Evolutionary conservation across 2,329 filamentous ascomycete species (phyloP).

Genomic region (Botrytis squamosa): DNA sequence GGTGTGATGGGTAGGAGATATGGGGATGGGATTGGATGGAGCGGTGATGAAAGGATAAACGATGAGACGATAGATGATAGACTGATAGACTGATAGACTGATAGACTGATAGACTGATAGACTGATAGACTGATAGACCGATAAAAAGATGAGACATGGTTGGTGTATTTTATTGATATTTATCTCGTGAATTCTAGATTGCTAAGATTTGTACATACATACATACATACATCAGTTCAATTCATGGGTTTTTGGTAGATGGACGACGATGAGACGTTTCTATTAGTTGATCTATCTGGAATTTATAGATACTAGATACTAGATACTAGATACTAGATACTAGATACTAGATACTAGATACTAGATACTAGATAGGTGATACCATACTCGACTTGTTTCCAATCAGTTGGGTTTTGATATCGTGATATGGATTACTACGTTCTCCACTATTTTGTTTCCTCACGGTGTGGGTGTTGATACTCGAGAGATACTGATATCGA

Average conservation of each 20-base stretch:
- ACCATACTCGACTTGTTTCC: not conserved
- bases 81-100: rapidly evolving
- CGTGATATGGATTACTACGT: not conserved
- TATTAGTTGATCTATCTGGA: not conserved
- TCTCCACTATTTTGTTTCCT: not conserved
- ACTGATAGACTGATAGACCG: too few relatives aligned
- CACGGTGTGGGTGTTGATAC: not conserved
- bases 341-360: not conserved
- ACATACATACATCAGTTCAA: not conserved
- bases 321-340: not conserved
- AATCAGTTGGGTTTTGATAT: constrained; percentile 4
- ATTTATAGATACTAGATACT: not conserved
- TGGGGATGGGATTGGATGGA: not conserved
- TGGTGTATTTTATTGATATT: too few relatives aligned
- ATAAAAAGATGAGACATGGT: too few relatives aligned
- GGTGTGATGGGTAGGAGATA: not conserved
- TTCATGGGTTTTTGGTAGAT: not conserved
- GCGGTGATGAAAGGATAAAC: not conserved
- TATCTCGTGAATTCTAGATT: not conserved
- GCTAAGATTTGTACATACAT: not conserved
- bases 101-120: too few relatives aligned
- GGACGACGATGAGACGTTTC: not conserved
- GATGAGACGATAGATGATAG: not conserved
- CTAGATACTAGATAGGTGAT: not conserved
- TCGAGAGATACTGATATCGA: not conserved